Conservation (phyloP, 2,329 filamentous ascomycete species). For the Sordariomycetes sp. region DNA sequence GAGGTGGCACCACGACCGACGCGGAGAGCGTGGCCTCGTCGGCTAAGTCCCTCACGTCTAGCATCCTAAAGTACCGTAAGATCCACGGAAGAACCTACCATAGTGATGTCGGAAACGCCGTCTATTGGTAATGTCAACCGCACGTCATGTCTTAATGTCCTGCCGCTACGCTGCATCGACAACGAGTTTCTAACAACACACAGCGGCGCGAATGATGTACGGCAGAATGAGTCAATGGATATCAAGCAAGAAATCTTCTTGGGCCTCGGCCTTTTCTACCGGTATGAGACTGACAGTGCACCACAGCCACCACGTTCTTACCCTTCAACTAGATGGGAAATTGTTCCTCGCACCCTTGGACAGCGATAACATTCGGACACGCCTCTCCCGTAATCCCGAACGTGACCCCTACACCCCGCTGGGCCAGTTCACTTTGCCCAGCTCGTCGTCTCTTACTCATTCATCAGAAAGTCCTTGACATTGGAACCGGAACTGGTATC, state of each 20-base stretch:
- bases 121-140: constrained; percentile 12
- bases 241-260: constrained; percentile 8
- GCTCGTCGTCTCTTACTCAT: not conserved
- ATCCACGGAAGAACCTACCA: constrained; percentile 18
- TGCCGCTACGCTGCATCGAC: no score
- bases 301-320: constrained; percentile 11
- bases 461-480: constrained; percentile 20
- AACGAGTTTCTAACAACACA: not conserved
- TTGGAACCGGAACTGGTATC: constrained; percentile 39
- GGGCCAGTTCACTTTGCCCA: constrained; percentile 9
- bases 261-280: not conserved
- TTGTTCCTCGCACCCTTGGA: constrained; percentile 12
- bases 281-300: not conserved
- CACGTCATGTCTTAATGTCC: no score
- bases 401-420: no score
- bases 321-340: constrained; percentile 10
- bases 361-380: constrained; percentile 1
- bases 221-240: constrained; percentile 9
- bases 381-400: no score
- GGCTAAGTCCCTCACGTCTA: constrained; percentile 16
- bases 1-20: not conserved
- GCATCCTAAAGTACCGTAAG: constrained; percentile 16
- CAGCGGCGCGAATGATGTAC: constrained; percentile 7
- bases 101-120: constrained; percentile 12
- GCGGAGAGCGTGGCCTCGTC: constrained; percentile 3